Evolutionary conservation across 2,329 filamentous ascomycete species (phyloP).

Genomic region (Fusarium abutilonis): DNA sequence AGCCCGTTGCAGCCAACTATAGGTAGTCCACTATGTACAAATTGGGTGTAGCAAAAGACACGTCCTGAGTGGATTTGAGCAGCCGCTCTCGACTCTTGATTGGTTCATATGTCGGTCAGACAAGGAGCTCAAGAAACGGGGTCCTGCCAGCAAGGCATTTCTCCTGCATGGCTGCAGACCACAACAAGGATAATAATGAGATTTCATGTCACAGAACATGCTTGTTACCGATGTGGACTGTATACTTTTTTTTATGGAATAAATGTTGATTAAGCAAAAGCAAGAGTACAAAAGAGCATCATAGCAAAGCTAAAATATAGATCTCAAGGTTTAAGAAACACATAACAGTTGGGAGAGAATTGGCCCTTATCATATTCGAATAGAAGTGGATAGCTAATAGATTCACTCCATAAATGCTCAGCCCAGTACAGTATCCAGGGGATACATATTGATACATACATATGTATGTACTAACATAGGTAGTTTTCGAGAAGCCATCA

Average conservation of each 20-base stretch:
- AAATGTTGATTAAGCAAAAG: too few relatives aligned
- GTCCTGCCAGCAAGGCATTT: slow-evolving; percentile 36
- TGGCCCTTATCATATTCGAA: not conserved
- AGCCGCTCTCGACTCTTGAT: slow-evolving; percentile 12
- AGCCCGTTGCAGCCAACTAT: slow-evolving; percentile 20
- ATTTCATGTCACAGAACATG: slow-evolving; percentile 1
- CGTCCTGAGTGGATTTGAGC: slow-evolving; percentile 9
- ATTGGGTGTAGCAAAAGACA: slow-evolving; percentile 17
- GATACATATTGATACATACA: not conserved
- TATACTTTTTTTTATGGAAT: too few relatives aligned
- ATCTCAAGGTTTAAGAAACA: too few relatives aligned
- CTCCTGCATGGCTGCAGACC: slow-evolving; percentile 22
- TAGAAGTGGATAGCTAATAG: not conserved
- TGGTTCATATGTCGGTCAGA: slow-evolving; percentile 13
- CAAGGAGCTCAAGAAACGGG: slow-evolving; percentile 30
- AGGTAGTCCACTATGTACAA: slow-evolving; percentile 4
- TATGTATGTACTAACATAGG: not conserved
- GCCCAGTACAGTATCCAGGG: not conserved
- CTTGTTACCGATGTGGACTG: not conserved
- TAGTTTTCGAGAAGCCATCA: slow-evolving; percentile 1
- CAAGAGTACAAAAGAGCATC: too few relatives aligned
- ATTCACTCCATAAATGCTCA: too few relatives aligned
- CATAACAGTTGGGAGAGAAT: not conserved
- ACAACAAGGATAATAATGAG: slow-evolving; percentile 11
- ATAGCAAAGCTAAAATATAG: too few relatives aligned